A percentile compares a stretch with the other conserved stretches of the same genome.
phyloP scores from a whole-genome alignment of 495 filamentous ascomycete genomes.

The Hypoxylon perforatum region DNA sequence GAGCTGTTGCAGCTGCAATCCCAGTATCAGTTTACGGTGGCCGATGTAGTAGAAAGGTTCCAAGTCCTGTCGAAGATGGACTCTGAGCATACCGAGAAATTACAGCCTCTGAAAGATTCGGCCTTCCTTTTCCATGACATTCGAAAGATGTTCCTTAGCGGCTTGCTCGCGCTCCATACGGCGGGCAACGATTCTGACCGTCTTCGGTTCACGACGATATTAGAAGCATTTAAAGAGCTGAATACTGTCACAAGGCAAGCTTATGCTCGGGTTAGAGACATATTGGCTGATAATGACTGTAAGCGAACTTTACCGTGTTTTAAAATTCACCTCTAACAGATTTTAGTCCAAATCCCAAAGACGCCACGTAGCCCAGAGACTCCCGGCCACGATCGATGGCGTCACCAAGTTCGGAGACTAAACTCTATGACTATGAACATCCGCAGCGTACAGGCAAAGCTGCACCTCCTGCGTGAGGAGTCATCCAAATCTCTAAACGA shows the following conservation, averaged over 20 bases:
- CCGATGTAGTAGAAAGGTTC: constrained; percentile 62
- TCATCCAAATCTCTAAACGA: constrained; percentile 80
- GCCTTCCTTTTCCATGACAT: constrained; percentile 82
- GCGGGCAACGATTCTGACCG: constrained; percentile 85
- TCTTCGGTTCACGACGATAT: constrained; percentile 78
- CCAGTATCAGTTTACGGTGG: constrained; percentile 72
- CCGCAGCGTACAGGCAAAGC: constrained; percentile 90
- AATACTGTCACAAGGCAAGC: constrained; percentile 67
- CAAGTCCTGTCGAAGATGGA: constrained; percentile 68
- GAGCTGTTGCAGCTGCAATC: constrained; percentile 61
- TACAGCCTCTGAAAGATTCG: constrained; percentile 80
- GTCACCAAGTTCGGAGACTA: constrained; percentile 85
- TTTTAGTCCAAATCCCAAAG: constrained; percentile 62
- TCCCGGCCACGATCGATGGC: constrained; percentile 80
- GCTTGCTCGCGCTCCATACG: constrained; percentile 86
- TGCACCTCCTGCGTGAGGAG: constrained; percentile 92
- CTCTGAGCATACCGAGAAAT: constrained; percentile 78
- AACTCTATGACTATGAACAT: constrained; percentile 90
- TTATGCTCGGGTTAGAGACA: constrained; percentile 66
- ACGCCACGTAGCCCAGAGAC: constrained; percentile 77
- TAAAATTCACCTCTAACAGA: constrained; percentile 45
- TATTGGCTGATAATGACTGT: constrained; percentile 88
- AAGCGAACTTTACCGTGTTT: constrained; percentile 46
- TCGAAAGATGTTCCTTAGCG: constrained; percentile 85
- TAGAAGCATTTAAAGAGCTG: constrained; percentile 77